A percentile compares a stretch with the other conserved stretches of the same genome.
Evolutionary conservation across 2,329 filamentous ascomycete species (phyloP).

Genomic region (Ophiosphaerella korrae): DNA sequence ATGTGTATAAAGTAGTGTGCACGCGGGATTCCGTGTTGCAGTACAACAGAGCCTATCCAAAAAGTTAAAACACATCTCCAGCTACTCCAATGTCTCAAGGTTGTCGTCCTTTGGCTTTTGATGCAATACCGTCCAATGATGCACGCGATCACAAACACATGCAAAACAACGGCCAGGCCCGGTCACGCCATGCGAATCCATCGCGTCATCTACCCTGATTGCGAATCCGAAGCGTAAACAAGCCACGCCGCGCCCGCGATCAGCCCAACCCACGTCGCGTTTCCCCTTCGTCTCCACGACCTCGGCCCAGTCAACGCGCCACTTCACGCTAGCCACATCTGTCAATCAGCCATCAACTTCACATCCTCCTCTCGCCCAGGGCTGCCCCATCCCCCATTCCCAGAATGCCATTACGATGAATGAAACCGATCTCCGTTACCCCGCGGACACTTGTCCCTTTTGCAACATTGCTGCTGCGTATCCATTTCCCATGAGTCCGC

Average conservation of each 20-base stretch:
- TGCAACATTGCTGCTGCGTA: slow-evolving; percentile 62
- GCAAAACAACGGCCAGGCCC: too few relatives aligned
- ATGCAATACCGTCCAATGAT: background rate
- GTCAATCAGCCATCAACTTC: slow-evolving; percentile 1
- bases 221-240: slow-evolving; percentile 6
- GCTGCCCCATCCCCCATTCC: slow-evolving; percentile 2
- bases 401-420: slow-evolving; percentile 23
- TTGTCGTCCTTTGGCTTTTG: background rate
- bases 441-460: slow-evolving; percentile 58
- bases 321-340: slow-evolving; percentile 11
- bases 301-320: slow-evolving; percentile 9
- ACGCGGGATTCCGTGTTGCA: slow-evolving; percentile 21
- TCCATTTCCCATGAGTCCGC: slow-evolving; percentile 30
- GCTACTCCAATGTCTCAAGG: too few relatives aligned
- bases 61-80: background rate
- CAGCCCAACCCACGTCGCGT: slow-evolving; percentile 5
- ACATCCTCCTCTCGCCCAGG: background rate
- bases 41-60: slow-evolving; percentile 23
- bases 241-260: slow-evolving; percentile 6
- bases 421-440: slow-evolving; percentile 47
- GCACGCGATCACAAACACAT: too few relatives aligned
- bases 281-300: slow-evolving; percentile 1
- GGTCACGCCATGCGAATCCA: slow-evolving; percentile 12
- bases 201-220: slow-evolving; percentile 1
- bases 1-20: slow-evolving; percentile 32